Evolutionary conservation across 2,329 filamentous ascomycete genomes (phyloP).

Genomic region (Dryadomyces quercus-mongolicae): DNA sequence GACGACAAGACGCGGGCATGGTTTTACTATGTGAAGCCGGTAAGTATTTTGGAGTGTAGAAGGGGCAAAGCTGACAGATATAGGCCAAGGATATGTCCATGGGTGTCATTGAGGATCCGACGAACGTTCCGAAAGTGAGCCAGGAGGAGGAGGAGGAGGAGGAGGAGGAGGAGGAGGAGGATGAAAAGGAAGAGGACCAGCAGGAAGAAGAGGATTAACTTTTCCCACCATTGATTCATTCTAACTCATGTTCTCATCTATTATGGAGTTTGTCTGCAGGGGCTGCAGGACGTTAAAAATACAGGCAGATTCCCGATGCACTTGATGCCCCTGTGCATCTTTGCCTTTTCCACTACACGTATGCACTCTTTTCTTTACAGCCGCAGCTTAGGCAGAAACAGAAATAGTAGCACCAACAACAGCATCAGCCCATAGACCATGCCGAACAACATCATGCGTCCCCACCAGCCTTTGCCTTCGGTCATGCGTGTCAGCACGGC

Average conservation of each 20-base stretch:
- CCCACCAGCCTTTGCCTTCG: conserved; percentile 82
- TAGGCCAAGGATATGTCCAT: neutral
- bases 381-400: conserved; percentile 75
- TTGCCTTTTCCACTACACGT: neutral
- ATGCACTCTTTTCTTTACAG: conserved; percentile 41
- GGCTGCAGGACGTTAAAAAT: neutral
- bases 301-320: neutral
- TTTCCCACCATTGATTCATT: neutral
- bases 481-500: conserved; percentile 65
- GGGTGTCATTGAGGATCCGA: too few species aligned
- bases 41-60: neutral
- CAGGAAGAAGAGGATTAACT: neutral
- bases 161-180: neutral
- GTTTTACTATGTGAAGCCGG: conserved; percentile 7
- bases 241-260: neutral
- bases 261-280: neutral
- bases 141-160: neutral
- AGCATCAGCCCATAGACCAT: conserved; percentile 77
- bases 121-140: too few species aligned
- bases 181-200: neutral
- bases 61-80: neutral
- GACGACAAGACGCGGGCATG: neutral
- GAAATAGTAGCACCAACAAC: conserved; percentile 66
- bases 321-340: neutral
- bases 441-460: conserved; percentile 68